These are phyloP conservation scores for Fusarium guadeloupense DNA, from an alignment of 2,329 filamentous ascomycete species.

Conservation along the genomic window DNA sequence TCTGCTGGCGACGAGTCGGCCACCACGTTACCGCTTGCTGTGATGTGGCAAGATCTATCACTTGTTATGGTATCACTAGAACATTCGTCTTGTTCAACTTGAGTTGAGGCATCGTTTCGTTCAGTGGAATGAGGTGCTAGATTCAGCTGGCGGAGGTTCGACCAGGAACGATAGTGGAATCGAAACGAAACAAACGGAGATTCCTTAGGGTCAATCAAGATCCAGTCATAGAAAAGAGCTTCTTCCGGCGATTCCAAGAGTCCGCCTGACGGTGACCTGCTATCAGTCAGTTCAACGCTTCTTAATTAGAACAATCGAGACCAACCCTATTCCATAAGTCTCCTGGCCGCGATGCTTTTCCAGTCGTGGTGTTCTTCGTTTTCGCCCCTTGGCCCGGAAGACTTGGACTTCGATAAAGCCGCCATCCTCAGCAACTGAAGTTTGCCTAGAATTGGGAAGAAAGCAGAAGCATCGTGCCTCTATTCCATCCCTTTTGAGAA, in stretches of 20 bases:
- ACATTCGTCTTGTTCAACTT: not conserved
- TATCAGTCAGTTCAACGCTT: slow-evolving; percentile 10
- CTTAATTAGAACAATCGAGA: not conserved
- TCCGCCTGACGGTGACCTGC: slow-evolving; percentile 62
- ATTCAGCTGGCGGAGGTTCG: slow-evolving; percentile 58
- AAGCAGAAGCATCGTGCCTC: slow-evolving; percentile 63
- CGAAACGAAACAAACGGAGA: slow-evolving; percentile 62
- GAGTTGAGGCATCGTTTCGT: not conserved
- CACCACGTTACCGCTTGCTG: not conserved
- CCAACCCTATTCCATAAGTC: slow-evolving; percentile 64
- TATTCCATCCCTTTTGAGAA: slow-evolving; percentile 52
- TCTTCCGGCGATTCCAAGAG: slow-evolving; percentile 62
- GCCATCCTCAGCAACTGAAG: slow-evolving; percentile 60
- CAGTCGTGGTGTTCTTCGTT: slow-evolving; percentile 53
- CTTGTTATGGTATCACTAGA: not conserved
- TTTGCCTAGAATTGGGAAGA: slow-evolving; percentile 48
- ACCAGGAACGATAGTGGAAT: slow-evolving; percentile 66
- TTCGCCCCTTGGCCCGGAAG: slow-evolving; percentile 61
- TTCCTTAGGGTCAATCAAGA: slow-evolving; percentile 61
- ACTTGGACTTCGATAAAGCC: slow-evolving; percentile 64
- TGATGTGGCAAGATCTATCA: not conserved
- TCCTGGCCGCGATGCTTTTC: slow-evolving; percentile 58
- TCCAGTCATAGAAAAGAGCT: slow-evolving; percentile 62
- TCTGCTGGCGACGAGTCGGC: not conserved
- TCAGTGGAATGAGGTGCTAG: slow-evolving; percentile 51